Evolutionary conservation across 2,329 filamentous ascomycete genomes (phyloP), one percentile per base, ranked within the genome.

Genomic region (Trichoderma sp.): DNA sequence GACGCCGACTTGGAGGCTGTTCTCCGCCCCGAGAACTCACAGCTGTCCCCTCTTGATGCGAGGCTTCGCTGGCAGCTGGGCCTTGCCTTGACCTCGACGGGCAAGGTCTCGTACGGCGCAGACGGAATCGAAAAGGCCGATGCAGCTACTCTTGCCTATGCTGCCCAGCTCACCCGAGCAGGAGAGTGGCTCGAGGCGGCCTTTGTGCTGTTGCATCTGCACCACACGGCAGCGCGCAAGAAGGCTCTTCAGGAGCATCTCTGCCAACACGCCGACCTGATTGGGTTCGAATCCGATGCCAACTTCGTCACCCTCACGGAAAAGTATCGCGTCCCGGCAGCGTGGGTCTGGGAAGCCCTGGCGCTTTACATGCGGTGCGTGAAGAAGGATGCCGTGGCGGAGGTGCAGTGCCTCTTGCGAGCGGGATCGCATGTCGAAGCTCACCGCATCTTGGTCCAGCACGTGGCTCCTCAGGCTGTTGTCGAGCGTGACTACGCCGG

Each of bases 281-380:
- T 96, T 59, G 85, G 88, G 7, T 79, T 83, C 3, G 83, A 88
- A 57, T 80, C 82, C 9, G 82, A 84, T 67, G 74, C 78, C 17
- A 82, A 78, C 61, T 92, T 88, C 76, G 79, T 77, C 12, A 82
- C 84, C 15, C 80, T 95, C 24, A 84, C 84, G 0, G 79, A 83
- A 51, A 86, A 85, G 39, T 85, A 93, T 61, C 85, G 86, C 68
- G 85, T 98, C 48, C 92, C 94, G 0, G 77, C 83, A 1, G 76
- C 84, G 3, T 96, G 94, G 93, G 83, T 98, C 58, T 96, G 91
- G 87, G 87, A 92, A 66, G 92, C 95, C 19, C 91, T 93, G 73
- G 93, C 93, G 14, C 82, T 94, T 15, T 90, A 90, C 76, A 93
- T 92, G 77, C 90, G 91, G 67, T 88, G 88, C 65, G 86, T 88